These are phyloP conservation scores for Taphrina communis DNA, from an alignment of 1,139 yeast species.

Conservation along the genomic window DNA sequence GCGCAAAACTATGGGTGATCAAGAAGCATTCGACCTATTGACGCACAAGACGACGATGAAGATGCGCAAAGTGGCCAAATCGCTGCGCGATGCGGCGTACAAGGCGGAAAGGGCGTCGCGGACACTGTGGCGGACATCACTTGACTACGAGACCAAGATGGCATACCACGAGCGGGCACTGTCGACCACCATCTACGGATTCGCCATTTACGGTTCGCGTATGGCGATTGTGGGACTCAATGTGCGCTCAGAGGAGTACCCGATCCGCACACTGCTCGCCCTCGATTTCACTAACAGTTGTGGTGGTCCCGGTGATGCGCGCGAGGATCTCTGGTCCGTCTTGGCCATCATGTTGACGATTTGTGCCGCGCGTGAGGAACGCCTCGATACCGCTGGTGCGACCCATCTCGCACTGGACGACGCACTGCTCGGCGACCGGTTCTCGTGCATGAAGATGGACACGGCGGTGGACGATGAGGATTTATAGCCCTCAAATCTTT, in stretches of 20 bases:
- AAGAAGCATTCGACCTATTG: not conserved
- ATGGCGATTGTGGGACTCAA: conserved; percentile 36
- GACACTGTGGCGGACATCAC: not conserved
- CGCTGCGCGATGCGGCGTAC: conserved; percentile 9
- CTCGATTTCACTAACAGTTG: conserved; percentile 21
- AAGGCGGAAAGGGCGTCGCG: not conserved
- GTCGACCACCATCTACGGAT: conserved; percentile 36
- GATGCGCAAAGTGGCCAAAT: conserved; percentile 2
- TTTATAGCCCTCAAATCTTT: not conserved
- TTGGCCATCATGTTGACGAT: conserved; percentile 34
- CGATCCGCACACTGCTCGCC: conserved; percentile 32
- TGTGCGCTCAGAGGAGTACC: conserved; percentile 16
- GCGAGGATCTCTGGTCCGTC: conserved; percentile 40
- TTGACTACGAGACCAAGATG: not conserved
- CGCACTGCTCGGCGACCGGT: not conserved
- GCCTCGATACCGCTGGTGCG: not conserved
- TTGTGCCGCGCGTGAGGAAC: conserved; percentile 48
- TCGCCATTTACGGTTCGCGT: conserved; percentile 29
- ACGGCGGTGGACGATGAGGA: not conserved
- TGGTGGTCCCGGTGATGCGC: not conserved
- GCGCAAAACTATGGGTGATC: not conserved
- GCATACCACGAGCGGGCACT: not conserved
- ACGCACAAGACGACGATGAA: conserved; percentile 1
- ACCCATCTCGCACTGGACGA: not conserved
- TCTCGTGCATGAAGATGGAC: conserved; percentile 8